These are phyloP conservation scores for Fusarium clavum DNA, from an alignment of 2,329 filamentous ascomycete species.

Conservation along the genomic window DNA sequence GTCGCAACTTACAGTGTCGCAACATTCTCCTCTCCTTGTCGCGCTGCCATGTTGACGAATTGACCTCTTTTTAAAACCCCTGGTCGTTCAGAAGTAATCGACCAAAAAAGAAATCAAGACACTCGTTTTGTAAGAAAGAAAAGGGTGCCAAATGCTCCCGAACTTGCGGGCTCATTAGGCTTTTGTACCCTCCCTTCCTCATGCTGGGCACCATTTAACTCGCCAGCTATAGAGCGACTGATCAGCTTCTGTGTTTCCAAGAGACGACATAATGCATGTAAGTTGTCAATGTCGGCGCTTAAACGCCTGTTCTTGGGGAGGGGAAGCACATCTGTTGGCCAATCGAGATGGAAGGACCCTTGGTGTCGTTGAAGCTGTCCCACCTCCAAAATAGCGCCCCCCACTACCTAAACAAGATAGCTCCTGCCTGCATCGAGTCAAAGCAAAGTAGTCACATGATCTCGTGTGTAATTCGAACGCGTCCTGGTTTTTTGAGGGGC, in stretches of 20 bases:
- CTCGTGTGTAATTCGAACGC: slow-evolving; percentile 40
- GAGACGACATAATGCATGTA: slow-evolving; percentile 44
- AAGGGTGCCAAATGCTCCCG: slow-evolving; percentile 14
- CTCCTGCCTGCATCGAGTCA: neutral
- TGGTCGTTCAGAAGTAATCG: neutral
- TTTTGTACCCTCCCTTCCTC: slow-evolving; percentile 43
- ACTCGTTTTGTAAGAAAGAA: slow-evolving; percentile 22
- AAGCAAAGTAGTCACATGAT: slow-evolving; percentile 36
- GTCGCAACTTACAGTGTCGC: slow-evolving; percentile 60
- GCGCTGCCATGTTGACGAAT: slow-evolving; percentile 56
- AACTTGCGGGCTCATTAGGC: slow-evolving; percentile 37
- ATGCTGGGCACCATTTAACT: slow-evolving; percentile 39
- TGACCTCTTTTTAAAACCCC: slow-evolving; percentile 1
- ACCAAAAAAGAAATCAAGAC: slow-evolving; percentile 4
- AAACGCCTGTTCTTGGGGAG: slow-evolving; percentile 43
- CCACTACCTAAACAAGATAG: slow-evolving; percentile 29
- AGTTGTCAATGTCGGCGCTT: slow-evolving; percentile 49
- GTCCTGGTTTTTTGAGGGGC: slow-evolving; percentile 19
- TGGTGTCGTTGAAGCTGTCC: slow-evolving; percentile 43
- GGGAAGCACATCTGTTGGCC: slow-evolving; percentile 41
- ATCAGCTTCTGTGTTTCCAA: slow-evolving; percentile 42
- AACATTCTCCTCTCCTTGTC: slow-evolving; percentile 63
- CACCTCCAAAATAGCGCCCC: slow-evolving; percentile 43
- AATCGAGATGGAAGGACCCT: slow-evolving; percentile 42
- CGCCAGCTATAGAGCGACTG: slow-evolving; percentile 29